phyloP scores from a whole-genome alignment of 2,329 filamentous ascomycete genomes.

The Basipetospora chlamydospora region DNA sequence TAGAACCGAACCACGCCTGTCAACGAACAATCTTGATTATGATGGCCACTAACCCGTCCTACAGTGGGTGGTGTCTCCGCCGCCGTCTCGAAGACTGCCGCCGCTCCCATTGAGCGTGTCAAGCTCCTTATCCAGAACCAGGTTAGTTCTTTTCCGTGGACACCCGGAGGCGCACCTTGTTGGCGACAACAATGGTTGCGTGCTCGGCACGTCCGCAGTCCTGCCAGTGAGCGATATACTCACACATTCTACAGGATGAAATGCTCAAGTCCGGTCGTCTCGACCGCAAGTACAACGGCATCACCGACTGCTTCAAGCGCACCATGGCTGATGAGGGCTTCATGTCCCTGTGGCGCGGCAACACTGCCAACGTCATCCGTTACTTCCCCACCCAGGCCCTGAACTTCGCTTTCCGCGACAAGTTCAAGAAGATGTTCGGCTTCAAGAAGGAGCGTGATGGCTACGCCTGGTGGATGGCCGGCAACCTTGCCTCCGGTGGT shows the following conservation, averaged over 20 bases:
- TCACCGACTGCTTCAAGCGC: slow-evolving; percentile 87
- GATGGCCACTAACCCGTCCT: slow-evolving; percentile 16
- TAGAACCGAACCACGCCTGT: too few species aligned
- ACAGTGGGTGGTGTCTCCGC: slow-evolving; percentile 99
- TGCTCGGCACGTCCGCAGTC: background rate
- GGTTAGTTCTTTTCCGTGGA: slow-evolving; percentile 52
- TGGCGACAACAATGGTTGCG: background rate
- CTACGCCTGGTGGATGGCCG: slow-evolving; percentile 97
- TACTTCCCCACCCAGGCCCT: slow-evolving; percentile 99
- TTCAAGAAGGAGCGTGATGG: slow-evolving; percentile 99
- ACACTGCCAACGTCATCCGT: slow-evolving; percentile 99
- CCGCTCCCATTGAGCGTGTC: slow-evolving; percentile 99
- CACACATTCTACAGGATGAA: slow-evolving; percentile 63
- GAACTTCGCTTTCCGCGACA: slow-evolving; percentile 99
- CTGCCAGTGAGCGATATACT: slow-evolving; percentile 11
- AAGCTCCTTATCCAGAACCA: slow-evolving; percentile 99
- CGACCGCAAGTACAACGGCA: slow-evolving; percentile 90
- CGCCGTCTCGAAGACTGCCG: slow-evolving; percentile 99
- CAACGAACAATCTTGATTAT: background rate
- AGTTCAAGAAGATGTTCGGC: slow-evolving; percentile 99
- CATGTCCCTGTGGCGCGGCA: slow-evolving; percentile 95
- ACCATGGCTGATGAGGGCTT: slow-evolving; percentile 85
- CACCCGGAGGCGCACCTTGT: too few species aligned
- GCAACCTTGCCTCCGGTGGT: slow-evolving; percentile 99
- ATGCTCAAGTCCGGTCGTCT: slow-evolving; percentile 99